These are phyloP conservation scores for Yamadazyma mexicana DNA, from an alignment of 1,139 yeast genomes.

Conservation along the genomic window DNA sequence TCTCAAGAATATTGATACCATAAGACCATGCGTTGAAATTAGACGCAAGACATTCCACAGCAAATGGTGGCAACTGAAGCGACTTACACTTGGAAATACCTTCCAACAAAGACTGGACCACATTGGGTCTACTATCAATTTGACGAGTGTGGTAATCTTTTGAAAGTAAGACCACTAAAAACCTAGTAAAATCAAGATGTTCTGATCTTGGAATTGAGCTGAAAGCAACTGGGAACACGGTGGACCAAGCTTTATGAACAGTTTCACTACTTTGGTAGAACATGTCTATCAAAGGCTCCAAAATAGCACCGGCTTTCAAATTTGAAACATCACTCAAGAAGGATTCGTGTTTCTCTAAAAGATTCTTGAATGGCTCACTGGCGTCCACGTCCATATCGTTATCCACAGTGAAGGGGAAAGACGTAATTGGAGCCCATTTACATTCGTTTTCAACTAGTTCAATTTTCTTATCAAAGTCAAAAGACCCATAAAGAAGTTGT, in stretches of 20 bases:
- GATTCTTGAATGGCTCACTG: slow-evolving; percentile 23
- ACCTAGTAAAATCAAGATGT: slow-evolving; percentile 77
- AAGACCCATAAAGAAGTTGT: slow-evolving; percentile 80
- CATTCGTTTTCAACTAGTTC: slow-evolving; percentile 49
- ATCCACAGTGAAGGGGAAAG: slow-evolving; percentile 36
- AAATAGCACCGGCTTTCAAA: slow-evolving; percentile 57
- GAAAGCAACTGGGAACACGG: slow-evolving; percentile 80
- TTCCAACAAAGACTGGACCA: slow-evolving; percentile 77
- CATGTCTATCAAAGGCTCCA: slow-evolving; percentile 74
- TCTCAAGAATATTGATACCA: slow-evolving; percentile 79
- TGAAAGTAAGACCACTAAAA: slow-evolving; percentile 74
- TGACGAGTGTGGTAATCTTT: slow-evolving; percentile 92
- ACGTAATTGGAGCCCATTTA: slow-evolving; percentile 54
- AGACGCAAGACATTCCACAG: slow-evolving; percentile 83
- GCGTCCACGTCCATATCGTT: slow-evolving; percentile 30
- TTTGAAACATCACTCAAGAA: slow-evolving; percentile 49
- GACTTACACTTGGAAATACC: slow-evolving; percentile 75
- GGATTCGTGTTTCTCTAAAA: slow-evolving; percentile 50
- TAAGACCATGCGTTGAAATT: slow-evolving; percentile 93
- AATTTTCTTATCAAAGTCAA: slow-evolving; percentile 52
- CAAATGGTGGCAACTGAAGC: slow-evolving; percentile 89
- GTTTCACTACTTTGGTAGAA: slow-evolving; percentile 81
- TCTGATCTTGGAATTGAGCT: slow-evolving; percentile 74
- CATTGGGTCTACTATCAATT: slow-evolving; percentile 83
- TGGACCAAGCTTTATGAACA: slow-evolving; percentile 82